Conservation (phyloP, 73 alveolate genomes). For the Paramecium tetraurelia region DNA sequence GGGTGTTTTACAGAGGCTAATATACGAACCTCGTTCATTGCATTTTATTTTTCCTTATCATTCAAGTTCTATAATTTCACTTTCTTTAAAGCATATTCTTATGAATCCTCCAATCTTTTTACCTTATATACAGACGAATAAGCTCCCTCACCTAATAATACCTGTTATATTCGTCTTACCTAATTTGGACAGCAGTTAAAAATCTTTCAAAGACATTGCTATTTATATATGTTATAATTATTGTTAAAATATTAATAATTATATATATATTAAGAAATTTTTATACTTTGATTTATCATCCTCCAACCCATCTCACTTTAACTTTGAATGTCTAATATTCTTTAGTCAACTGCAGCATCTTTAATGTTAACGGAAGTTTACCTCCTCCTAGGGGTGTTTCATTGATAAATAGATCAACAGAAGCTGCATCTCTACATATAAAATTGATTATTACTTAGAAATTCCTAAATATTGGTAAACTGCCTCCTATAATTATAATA, state of each 20-base stretch:
- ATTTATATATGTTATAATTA: background rate
- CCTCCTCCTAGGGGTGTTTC: background rate
- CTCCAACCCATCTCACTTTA: background rate
- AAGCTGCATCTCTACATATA: background rate
- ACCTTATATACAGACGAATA: slow-evolving; percentile 83
- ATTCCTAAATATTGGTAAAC: background rate
- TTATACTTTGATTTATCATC: background rate
- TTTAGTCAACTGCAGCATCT: background rate
- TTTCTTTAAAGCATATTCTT: slow-evolving; percentile 75
- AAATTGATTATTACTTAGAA: background rate
- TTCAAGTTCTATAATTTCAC: slow-evolving; percentile 71
- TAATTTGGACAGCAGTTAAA: slow-evolving; percentile 62
- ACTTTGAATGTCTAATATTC: background rate
- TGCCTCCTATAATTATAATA: background rate
- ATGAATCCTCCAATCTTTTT: slow-evolving; percentile 67
- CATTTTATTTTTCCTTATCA: slow-evolving; percentile 83
- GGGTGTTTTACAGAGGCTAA: slow-evolving; percentile 80
- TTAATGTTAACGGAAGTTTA: background rate
- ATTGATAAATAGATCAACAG: background rate
- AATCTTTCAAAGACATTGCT: slow-evolving; percentile 63
- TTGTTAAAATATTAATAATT: background rate
- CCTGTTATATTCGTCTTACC: slow-evolving; percentile 19
- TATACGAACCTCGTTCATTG: slow-evolving; percentile 85
- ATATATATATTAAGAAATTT: background rate
- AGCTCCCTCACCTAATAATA: slow-evolving; percentile 83